These are phyloP conservation scores for Aspergillus quadrilineatus DNA, from an alignment of 2,329 filamentous ascomycete genomes.

Conservation along the genomic window DNA sequence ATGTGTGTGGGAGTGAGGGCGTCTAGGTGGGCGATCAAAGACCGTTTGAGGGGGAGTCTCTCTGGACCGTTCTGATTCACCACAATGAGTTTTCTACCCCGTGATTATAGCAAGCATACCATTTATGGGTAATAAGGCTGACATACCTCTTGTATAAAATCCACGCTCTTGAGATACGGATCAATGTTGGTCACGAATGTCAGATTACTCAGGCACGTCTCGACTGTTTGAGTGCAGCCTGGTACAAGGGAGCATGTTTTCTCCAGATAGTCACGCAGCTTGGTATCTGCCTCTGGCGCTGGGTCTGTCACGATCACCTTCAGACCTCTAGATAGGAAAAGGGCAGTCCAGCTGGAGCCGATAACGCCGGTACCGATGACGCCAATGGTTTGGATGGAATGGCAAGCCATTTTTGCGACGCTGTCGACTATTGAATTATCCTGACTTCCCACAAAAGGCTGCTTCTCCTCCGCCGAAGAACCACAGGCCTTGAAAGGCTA, in stretches of 20 bases:
- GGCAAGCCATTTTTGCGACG: neutral
- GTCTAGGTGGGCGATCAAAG: neutral
- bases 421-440: neutral
- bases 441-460: neutral
- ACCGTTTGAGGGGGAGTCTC: neutral
- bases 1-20: neutral
- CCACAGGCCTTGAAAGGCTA: no score
- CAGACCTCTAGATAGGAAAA: neutral
- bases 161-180: neutral
- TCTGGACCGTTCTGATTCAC: neutral
- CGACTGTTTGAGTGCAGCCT: neutral
- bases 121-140: neutral
- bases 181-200: neutral
- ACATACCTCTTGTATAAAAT: neutral
- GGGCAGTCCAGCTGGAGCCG: slow-evolving; percentile 1
- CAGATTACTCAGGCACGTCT: neutral
- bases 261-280: neutral
- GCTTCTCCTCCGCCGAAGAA: no score
- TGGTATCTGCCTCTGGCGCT: neutral
- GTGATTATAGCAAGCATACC: no score
- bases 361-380: slow-evolving; percentile 1
- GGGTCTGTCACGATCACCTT: neutral
- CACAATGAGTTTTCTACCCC: neutral
- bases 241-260: neutral
- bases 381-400: neutral